phyloP scores from a whole-genome alignment of 2,329 filamentous ascomycete genomes.

The Thielaviopsis punctulata region DNA sequence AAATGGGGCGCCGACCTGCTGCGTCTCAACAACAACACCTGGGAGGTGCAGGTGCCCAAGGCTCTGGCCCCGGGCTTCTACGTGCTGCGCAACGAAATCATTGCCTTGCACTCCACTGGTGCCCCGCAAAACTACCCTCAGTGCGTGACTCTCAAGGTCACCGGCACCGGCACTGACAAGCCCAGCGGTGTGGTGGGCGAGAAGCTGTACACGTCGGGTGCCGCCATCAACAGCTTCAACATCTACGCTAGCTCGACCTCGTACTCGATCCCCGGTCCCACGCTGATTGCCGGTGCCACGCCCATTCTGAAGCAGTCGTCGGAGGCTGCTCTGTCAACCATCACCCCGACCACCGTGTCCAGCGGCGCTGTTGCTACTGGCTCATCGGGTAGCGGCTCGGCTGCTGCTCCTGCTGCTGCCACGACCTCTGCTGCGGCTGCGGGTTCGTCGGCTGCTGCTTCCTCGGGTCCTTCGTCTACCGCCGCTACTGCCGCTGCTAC shows the following conservation, averaged over 20 bases:
- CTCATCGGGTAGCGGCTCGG: too few species aligned
- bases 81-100: constrained; percentile 38
- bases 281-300: constrained; percentile 7
- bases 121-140: constrained; percentile 34
- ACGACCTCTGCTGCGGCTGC: not conserved
- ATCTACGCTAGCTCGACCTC: constrained; percentile 16
- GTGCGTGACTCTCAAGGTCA: constrained; percentile 32
- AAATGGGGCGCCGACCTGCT: constrained; percentile 39
- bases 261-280: constrained; percentile 8
- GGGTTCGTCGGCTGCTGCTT: too few species aligned
- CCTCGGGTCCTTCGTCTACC: not conserved
- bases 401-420: not conserved
- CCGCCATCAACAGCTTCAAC: constrained; percentile 22
- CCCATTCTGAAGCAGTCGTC: constrained; percentile 3
- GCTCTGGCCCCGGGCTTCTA: constrained; percentile 33
- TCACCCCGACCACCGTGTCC: constrained; percentile 21
- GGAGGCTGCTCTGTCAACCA: constrained; percentile 29
- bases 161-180: constrained; percentile 20
- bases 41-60: constrained; percentile 29
- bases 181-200: constrained; percentile 19
- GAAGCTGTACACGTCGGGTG: constrained; percentile 20
- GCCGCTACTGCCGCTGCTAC: not conserved
- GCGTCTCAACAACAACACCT: constrained; percentile 28
- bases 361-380: constrained; percentile 26
- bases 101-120: constrained; percentile 33